Base-by-base conservation (phyloP, 768 basidiomycete species). In the Agaricus sinodeliciosus region DNA sequence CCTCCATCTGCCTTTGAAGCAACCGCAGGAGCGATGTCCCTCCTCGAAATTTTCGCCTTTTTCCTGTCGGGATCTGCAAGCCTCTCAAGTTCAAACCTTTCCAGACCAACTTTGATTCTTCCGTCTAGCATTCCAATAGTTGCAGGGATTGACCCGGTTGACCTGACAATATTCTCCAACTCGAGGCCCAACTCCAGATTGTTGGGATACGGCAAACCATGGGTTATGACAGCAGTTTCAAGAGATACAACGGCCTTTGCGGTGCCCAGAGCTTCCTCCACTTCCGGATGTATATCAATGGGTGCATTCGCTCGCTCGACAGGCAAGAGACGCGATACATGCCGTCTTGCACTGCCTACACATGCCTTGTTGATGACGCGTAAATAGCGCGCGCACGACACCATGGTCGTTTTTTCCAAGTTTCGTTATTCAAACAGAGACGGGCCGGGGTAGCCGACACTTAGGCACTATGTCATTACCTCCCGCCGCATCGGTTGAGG, bases 211-310 rank as follows among this genome's bases (percentile, higher is more conserved):
- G 92, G 90, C 71, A 95, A 82, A 16, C 93, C 95, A 73, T 97
- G 92, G 1, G 94, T 94, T 55, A 96, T 83, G 49, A 98, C 80
- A 1, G 95, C 85, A 1, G 88, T 90, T 66, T 98, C 95, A 9
- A 98, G 80, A 11, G 94, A 94, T 9, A 97, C 92, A 42, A 97
- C 74, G 16, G 93, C 83, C 56, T 70, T 72, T 9, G 75, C 70
- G 39, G 74, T 69, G 3, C 75, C 72, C 18, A 95, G 74, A 3
- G 94, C 94, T 51, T 94, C 79, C 57, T 85, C 72, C 28, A 97
- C 85, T 65, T 98, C 94, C 8, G 88, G 85, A 49, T 86, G 84
- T 28, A 92, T 64, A 65, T 92, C 89, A 9, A 92, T 49, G 3
- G 74, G 71, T 9, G 71, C 69, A 36, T 63, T 45, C 43, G 28